Conservation (phyloP, 805 yeast species). For the Ogataea angusta region DNA sequence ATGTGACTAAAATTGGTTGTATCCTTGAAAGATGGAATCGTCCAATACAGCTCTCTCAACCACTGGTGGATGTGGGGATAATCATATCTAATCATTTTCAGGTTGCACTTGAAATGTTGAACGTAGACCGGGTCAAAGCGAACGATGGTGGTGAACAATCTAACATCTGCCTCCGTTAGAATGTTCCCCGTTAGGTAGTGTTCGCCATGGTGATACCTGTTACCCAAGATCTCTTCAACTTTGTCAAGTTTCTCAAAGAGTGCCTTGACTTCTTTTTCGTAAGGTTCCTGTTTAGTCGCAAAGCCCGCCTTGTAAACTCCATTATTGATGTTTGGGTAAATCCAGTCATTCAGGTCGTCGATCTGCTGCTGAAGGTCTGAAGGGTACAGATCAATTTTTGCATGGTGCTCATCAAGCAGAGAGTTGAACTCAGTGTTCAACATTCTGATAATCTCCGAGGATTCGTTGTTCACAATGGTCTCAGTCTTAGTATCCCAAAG, state of each 20-base stretch:
- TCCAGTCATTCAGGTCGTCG: constrained; percentile 77
- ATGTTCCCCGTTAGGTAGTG: constrained; percentile 55
- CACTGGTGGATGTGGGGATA: constrained; percentile 78
- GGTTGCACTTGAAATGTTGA: constrained; percentile 92
- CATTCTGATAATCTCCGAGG: constrained; percentile 84
- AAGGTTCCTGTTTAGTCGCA: constrained; percentile 78
- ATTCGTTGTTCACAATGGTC: constrained; percentile 89
- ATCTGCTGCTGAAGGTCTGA: constrained; percentile 48
- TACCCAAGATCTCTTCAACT: constrained; percentile 58
- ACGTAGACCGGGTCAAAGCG: constrained; percentile 93
- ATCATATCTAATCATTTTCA: constrained; percentile 72
- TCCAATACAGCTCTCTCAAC: constrained; percentile 84
- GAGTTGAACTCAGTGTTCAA: constrained; percentile 70
- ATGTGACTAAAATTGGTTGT: constrained; percentile 90
- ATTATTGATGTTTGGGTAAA: constrained; percentile 81
- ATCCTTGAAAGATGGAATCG: constrained; percentile 56
- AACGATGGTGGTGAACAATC: constrained; percentile 81
- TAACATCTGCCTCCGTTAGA: constrained; percentile 86
- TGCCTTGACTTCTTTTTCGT: constrained; percentile 61
- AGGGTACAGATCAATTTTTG: constrained; percentile 63
- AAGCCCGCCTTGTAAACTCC: constrained; percentile 95
- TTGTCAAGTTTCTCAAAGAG: constrained; percentile 68
- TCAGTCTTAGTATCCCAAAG: constrained; percentile 82
- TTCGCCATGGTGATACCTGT: constrained; percentile 36
- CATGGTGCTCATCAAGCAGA: constrained; percentile 46